Evolutionary conservation across 495 filamentous ascomycete genomes (phyloP).

Genomic region (Hamigera avellanea): DNA sequence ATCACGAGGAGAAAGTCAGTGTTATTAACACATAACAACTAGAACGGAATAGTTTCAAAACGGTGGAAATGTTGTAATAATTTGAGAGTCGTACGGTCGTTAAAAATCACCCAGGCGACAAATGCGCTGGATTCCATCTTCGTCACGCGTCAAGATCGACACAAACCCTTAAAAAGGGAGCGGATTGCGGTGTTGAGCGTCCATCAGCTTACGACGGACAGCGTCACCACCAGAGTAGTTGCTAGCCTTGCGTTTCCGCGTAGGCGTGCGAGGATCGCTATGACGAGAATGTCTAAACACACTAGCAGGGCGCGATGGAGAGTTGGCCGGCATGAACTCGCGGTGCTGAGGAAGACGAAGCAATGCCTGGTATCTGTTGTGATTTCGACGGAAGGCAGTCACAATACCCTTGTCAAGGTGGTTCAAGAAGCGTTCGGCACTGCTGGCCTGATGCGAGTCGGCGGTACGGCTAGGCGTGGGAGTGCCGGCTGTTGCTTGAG

Average conservation of each 20-base stretch:
- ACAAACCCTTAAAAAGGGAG: conserved; percentile 19
- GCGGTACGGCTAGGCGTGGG: conserved; percentile 40
- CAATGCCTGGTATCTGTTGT: conserved; percentile 59
- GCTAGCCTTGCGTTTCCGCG: conserved; percentile 31
- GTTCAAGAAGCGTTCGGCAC: conserved; percentile 46
- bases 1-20: too few relatives aligned
- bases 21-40: too few relatives aligned
- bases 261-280: conserved; percentile 31
- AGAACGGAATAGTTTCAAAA: too few relatives aligned
- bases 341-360: conserved; percentile 47
- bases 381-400: conserved; percentile 68
- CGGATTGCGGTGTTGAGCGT: conserved; percentile 29
- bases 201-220: conserved; percentile 37
- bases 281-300: conserved; percentile 36
- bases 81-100: too few relatives aligned
- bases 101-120: too few relatives aligned
- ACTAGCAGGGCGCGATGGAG: conserved; percentile 31
- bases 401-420: conserved; percentile 62
- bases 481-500: conserved; percentile 27
- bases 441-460: conserved; percentile 36
- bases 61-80: too few relatives aligned
- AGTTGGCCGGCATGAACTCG: conserved; percentile 39
- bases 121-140: too few relatives aligned
- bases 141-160: too few relatives aligned
- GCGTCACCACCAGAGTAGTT: conserved; percentile 29